A percentile compares a stretch with the other conserved stretches of the same genome.
phyloP scores from a whole-genome alignment of 2,329 filamentous ascomycete genomes.

The Ophiostoma populinum region DNA sequence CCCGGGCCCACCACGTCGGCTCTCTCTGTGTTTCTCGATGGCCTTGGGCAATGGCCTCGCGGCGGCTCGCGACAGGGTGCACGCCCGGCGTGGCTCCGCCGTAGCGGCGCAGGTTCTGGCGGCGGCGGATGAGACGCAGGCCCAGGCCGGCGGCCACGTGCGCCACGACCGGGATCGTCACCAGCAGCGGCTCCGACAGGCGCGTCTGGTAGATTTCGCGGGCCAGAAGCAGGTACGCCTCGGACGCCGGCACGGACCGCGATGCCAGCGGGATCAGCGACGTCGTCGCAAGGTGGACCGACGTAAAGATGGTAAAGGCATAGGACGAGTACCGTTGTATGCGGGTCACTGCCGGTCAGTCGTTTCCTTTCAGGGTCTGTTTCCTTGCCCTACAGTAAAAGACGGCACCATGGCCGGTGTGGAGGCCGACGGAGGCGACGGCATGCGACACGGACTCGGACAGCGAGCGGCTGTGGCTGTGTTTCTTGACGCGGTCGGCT shows the following conservation, averaged over 20 bases:
- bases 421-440: slow-evolving; percentile 3
- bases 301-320: slow-evolving; percentile 58
- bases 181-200: slow-evolving; percentile 60
- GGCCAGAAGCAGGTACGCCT: slow-evolving; percentile 77
- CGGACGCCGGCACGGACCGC: slow-evolving; percentile 54
- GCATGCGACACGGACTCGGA: slow-evolving; percentile 13
- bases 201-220: slow-evolving; percentile 83
- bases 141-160: slow-evolving; percentile 66
- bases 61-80: slow-evolving; percentile 9
- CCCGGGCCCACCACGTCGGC: neutral
- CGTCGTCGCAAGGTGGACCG: slow-evolving; percentile 65
- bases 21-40: too few relatives aligned
- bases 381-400: slow-evolving; percentile 23
- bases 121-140: slow-evolving; percentile 57
- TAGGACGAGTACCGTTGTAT: slow-evolving; percentile 84
- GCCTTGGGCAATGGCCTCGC: too few relatives aligned
- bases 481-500: too few relatives aligned
- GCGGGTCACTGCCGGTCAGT: slow-evolving; percentile 38
- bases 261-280: slow-evolving; percentile 64
- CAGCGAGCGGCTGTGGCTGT: slow-evolving; percentile 4
- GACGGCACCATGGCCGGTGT: slow-evolving; percentile 43
- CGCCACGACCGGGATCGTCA: slow-evolving; percentile 54
- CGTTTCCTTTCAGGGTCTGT: neutral
- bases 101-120: slow-evolving; percentile 56
- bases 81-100: slow-evolving; percentile 48